Evolutionary conservation across 495 filamentous ascomycete genomes (phyloP), one percentile per base, ranked within the genome.

Genomic region (Baudoinia panamericana): DNA sequence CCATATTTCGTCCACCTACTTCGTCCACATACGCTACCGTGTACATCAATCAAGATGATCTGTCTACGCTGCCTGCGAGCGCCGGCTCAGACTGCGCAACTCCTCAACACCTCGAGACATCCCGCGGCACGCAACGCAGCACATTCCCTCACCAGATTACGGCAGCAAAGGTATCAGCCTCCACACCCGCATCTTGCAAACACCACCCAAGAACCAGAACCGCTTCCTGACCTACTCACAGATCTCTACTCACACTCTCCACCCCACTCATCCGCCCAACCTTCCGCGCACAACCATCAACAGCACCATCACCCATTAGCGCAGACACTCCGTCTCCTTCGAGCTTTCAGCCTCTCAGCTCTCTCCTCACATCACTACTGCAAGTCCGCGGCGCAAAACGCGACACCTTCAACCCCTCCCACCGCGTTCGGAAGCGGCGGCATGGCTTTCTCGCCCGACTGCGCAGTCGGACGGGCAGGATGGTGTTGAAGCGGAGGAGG

Each of bases 361-460:
- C 12, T 30, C 28, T 25, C 36, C 23, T 18, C 12, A 28, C 6
- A 36, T 18, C 26, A 18, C 12, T 42, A 24, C 6, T 47, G 25
- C 73, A 75, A 53, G 56, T 74, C 8, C 64, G 70, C 16, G 63
- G 63, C 46, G 73, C 65, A 5, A 70, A 69, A 28, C 64, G 80
- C 41, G 52, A 70, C 42, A 83, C 80, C 4, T 83, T 68, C 51
- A 68, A 71, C 33, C 78, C 78, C 3, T 76, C 70, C 36, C 77
- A 82, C 46, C 58, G 70, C 35, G 78, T 84, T 30, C 68, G 80
- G 56, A 84, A 83, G 63, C 64, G 80, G 45, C 64, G 80, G 43
- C 71, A 74, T 58, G 80, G 80, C 0, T 83, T 80, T 60, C 60
- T 83, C 57, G 62, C 71, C 11, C 54, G 80, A 43, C 48, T 76